A percentile compares a stretch with the other conserved stretches of the same genome.
Evolutionary conservation across 768 basidiomycete species (phyloP).

Genomic region (Coprinopsis marcescibilis): DNA sequence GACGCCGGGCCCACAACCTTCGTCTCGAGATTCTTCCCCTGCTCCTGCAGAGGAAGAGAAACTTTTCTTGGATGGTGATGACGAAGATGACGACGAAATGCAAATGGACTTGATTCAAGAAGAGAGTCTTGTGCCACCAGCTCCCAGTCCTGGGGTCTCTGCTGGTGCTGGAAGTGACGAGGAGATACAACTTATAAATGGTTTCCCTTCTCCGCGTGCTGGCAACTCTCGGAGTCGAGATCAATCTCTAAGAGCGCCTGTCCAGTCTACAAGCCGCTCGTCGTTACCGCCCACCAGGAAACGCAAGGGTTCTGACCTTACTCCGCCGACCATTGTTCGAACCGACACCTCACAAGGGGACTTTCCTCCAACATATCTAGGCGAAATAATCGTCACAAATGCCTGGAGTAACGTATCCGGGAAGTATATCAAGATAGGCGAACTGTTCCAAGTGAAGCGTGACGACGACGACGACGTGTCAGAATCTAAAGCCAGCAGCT

Average conservation of each 20-base stretch:
- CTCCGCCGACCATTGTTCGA: constrained; percentile 15
- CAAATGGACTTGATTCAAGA: constrained; percentile 4
- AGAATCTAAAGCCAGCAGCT: constrained; percentile 20
- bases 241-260: constrained; percentile 32
- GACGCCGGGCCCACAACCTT: constrained; percentile 16
- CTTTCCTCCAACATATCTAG: constrained; percentile 47
- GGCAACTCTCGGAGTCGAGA: background rate
- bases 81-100: constrained; percentile 24
- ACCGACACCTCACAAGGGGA: constrained; percentile 9
- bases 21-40: constrained; percentile 19
- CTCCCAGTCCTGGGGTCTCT: constrained; percentile 13
- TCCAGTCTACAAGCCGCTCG: constrained; percentile 7
- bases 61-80: constrained; percentile 31
- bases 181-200: constrained; percentile 20
- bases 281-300: constrained; percentile 39
- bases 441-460: constrained; percentile 52
- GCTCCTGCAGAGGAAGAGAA: constrained; percentile 17
- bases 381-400: constrained; percentile 62
- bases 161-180: constrained; percentile 29
- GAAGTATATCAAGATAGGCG: constrained; percentile 59
- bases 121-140: constrained; percentile 2
- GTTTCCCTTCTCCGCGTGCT: background rate
- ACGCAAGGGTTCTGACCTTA: constrained; percentile 36
- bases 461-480: constrained; percentile 40
- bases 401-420: constrained; percentile 80